phyloP scores from a whole-genome alignment of 805 yeast species.

The Saccharomycopsis oosterbeekiorum region DNA sequence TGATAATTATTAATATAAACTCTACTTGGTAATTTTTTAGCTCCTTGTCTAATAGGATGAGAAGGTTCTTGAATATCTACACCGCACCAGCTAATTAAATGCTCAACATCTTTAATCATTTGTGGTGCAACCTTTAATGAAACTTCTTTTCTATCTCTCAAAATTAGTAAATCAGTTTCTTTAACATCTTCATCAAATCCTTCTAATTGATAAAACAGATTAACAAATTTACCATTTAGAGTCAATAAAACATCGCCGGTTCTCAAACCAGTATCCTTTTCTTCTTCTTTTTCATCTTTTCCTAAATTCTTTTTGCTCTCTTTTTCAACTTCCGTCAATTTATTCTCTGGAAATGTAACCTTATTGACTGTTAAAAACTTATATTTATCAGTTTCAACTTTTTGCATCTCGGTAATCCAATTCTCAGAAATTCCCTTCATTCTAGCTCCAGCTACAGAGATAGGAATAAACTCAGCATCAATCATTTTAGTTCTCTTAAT shows the following conservation, averaged over 20 bases:
- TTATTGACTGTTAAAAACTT: slow-evolving; percentile 67
- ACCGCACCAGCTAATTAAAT: slow-evolving; percentile 75
- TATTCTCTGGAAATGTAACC: slow-evolving; percentile 40
- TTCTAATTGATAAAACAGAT: slow-evolving; percentile 57
- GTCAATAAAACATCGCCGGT: slow-evolving; percentile 74
- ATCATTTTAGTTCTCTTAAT: slow-evolving; percentile 55
- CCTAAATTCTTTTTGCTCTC: background rate
- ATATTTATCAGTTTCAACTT: slow-evolving; percentile 50
- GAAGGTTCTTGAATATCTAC: slow-evolving; percentile 81
- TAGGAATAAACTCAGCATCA: slow-evolving; percentile 68
- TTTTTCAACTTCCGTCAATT: background rate
- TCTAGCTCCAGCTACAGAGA: slow-evolving; percentile 66
- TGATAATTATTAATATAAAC: slow-evolving; percentile 74
- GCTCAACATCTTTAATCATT: slow-evolving; percentile 51
- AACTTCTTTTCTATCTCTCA: slow-evolving; percentile 59
- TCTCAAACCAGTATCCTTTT: slow-evolving; percentile 22
- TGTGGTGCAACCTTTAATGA: slow-evolving; percentile 57
- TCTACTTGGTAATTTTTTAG: slow-evolving; percentile 65
- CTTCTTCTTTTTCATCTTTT: background rate
- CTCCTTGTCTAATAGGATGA: slow-evolving; percentile 81
- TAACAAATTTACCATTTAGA: slow-evolving; percentile 55
- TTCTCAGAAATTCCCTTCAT: slow-evolving; percentile 79
- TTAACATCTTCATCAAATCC: slow-evolving; percentile 23
- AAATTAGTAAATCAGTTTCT: slow-evolving; percentile 44
- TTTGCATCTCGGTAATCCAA: slow-evolving; percentile 66